Evolutionary conservation across 2,329 filamentous ascomycete species (phyloP).

Genomic region (Talaromyces piceae): DNA sequence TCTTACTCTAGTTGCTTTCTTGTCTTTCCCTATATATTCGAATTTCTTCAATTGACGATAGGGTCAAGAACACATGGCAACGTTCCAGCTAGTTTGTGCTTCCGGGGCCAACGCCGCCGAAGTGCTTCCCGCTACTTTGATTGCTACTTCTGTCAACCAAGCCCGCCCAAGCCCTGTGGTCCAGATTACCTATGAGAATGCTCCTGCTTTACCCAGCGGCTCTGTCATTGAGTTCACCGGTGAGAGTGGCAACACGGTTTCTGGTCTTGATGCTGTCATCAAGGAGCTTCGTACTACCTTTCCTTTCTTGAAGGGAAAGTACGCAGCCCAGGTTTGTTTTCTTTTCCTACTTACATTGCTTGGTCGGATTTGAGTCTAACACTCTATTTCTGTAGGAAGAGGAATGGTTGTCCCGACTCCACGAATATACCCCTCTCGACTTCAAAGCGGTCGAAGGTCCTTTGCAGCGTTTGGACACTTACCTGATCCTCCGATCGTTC

Average conservation of each 20-base stretch:
- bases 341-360: slow-evolving; percentile 12
- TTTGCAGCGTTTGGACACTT: slow-evolving; percentile 72
- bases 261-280: slow-evolving; percentile 24
- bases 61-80: slow-evolving; percentile 20
- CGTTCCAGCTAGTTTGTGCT: slow-evolving; percentile 30
- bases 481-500: slow-evolving; percentile 80
- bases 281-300: slow-evolving; percentile 28
- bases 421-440: slow-evolving; percentile 52
- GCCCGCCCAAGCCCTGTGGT: slow-evolving; percentile 28
- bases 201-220: slow-evolving; percentile 24
- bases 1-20: too few relatives aligned
- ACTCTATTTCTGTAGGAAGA: slow-evolving; percentile 30
- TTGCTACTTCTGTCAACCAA: slow-evolving; percentile 35
- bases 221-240: slow-evolving; percentile 29
- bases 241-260: slow-evolving; percentile 21
- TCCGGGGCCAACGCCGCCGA: slow-evolving; percentile 34
- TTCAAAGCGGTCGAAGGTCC: slow-evolving; percentile 75
- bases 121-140: slow-evolving; percentile 34
- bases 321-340: slow-evolving; percentile 29
- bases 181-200: slow-evolving; percentile 33
- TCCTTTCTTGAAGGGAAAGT: slow-evolving; percentile 30
- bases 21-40: background rate
- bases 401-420: slow-evolving; percentile 51
- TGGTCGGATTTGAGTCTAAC: background rate
- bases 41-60: background rate